Percentiles rank a stretch among this genome's conserved stretches.
These are phyloP conservation scores for Pestalotiopsis sp. DNA, from an alignment of 2,329 filamentous ascomycete species.

Conservation along the genomic window DNA sequence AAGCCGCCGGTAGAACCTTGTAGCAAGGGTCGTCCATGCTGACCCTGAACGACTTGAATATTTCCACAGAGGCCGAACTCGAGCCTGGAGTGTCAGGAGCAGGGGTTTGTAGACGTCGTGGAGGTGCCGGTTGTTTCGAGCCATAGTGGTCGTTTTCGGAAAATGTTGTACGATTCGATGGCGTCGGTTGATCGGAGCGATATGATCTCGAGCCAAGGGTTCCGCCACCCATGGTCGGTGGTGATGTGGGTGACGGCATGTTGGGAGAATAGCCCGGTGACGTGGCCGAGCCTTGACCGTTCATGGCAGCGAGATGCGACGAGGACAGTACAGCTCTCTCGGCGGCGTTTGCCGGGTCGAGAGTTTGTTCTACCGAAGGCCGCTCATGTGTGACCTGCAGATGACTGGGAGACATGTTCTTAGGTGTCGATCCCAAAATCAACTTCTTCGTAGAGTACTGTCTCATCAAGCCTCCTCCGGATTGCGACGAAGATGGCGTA, in stretches of 20 bases:
- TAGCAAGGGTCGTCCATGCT: conserved; percentile 98
- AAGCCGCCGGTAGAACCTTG: conserved; percentile 90
- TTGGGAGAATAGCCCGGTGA: conserved; percentile 65
- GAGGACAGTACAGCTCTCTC: conserved; percentile 67
- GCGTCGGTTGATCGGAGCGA: conserved; percentile 54
- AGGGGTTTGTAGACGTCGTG: conserved; percentile 62
- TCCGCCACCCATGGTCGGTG: conserved; percentile 52
- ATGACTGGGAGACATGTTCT: conserved; percentile 74
- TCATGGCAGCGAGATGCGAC: conserved; percentile 70
- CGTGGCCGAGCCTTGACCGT: conserved; percentile 55
- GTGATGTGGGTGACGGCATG: conserved; percentile 69
- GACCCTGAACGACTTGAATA: conserved; percentile 98
- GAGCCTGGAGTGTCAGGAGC: conserved; percentile 60
- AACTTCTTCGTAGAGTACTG: conserved; percentile 78
- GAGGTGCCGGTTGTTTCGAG: conserved; percentile 40
- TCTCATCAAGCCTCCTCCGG: conserved; percentile 60
- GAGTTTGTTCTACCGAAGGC: conserved; percentile 60
- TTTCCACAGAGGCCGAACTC: conserved; percentile 73
- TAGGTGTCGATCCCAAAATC: conserved; percentile 69
- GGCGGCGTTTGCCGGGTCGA: conserved; percentile 70
- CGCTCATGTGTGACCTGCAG: conserved; percentile 69
- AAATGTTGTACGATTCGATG: conserved; percentile 57
- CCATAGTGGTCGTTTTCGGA: conserved; percentile 48
- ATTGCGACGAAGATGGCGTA: conserved; percentile 52
- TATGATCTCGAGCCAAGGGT: conserved; percentile 64